phyloP scores from a whole-genome alignment of 768 basidiomycete genomes.

The Dentipellis sp. region DNA sequence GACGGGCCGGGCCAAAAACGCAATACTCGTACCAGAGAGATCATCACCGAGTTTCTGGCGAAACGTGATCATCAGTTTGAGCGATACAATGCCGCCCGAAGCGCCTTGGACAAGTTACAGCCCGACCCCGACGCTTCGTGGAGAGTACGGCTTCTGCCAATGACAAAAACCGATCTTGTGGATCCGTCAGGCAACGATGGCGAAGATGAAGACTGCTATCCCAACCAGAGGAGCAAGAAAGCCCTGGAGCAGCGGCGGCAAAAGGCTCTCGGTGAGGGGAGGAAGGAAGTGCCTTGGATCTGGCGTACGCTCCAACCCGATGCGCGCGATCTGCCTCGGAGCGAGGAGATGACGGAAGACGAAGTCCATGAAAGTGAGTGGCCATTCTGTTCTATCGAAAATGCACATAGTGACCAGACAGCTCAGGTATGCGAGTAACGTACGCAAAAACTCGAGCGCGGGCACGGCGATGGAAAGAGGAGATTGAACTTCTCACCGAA shows the following conservation, averaged over 20 bases:
- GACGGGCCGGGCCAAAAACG: conserved; percentile 2
- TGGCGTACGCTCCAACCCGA: not conserved
- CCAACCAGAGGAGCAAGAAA: not conserved
- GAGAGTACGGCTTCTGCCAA: not conserved
- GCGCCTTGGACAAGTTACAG: not conserved
- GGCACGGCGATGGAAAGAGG: conserved; percentile 19
- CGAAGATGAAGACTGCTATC: not conserved
- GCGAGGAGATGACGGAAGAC: not conserved
- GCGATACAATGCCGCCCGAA: conserved; percentile 3
- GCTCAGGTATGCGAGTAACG: conserved; percentile 15
- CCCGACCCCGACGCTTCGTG: conserved; percentile 3
- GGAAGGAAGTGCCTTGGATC: conserved; percentile 1
- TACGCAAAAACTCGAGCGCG: conserved; percentile 19
- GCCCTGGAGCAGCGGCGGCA: not conserved
- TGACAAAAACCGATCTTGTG: not conserved
- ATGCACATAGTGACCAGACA: not conserved
- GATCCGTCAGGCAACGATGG: not conserved
- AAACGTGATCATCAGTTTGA: not conserved
- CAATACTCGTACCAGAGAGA: not conserved
- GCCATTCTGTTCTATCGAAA: too few relatives aligned
- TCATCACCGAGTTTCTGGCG: not conserved
- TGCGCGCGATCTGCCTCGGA: not conserved
- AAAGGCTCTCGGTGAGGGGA: not conserved
- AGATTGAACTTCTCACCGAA: conserved; percentile 14
- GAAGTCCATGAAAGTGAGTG: not conserved